Evolutionary conservation across 2,329 filamentous ascomycete species (phyloP), one percentile per base, ranked within the genome.

Genomic region (Ophiocordyceps polyrhachis-furcata): DNA sequence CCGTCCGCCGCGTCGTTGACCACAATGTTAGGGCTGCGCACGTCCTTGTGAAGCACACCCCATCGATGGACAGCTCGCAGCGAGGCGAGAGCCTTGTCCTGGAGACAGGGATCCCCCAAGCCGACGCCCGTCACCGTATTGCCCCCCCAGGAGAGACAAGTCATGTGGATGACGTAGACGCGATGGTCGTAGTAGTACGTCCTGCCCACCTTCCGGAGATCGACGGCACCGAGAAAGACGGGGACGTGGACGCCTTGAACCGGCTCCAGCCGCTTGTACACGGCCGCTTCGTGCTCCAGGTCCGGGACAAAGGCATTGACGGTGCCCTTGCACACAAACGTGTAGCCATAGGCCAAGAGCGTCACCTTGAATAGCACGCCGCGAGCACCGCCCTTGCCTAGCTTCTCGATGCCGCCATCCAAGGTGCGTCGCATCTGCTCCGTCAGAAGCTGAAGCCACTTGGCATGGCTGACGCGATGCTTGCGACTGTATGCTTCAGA

Each of bases 331-430:
- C 58, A 53, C 25, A 63, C 53, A 41, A 70, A 62, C 2, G 59
- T 66, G 53, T 69, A 70, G 47, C 63, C 58, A 48, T 67, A 59
- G 2, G 47, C 52, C 21, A 61, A 50, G 37, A 70, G 55, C 9
- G 59, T 63, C 4, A 69, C 51, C 45, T 58, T 53, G 49, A 70
- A 69, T 6, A 68, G 51, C 5, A 58, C 61, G 15, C 64, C 58
- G 9, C 59, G 56, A 1, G 62, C 50, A 5, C 65, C 60, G 25
- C 52, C 46, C n/a, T 52, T 19, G 9, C 51, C 47, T 0, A 66
- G 45, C 11, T 43, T 50, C 1, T 47, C 45, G 21, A 62, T 56
- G 2, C 61, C 56, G 28, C 55, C 45, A 32, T 61, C 61, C 1
- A 62, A 43, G 12, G 53, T 55, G 4, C 42, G 43, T 9, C 49